A percentile compares a stretch with the other conserved stretches of the same genome.
Conservation (phyloP, 2,329 filamentous ascomycete species). For the Aspergillus oerlinghausenensis region DNA sequence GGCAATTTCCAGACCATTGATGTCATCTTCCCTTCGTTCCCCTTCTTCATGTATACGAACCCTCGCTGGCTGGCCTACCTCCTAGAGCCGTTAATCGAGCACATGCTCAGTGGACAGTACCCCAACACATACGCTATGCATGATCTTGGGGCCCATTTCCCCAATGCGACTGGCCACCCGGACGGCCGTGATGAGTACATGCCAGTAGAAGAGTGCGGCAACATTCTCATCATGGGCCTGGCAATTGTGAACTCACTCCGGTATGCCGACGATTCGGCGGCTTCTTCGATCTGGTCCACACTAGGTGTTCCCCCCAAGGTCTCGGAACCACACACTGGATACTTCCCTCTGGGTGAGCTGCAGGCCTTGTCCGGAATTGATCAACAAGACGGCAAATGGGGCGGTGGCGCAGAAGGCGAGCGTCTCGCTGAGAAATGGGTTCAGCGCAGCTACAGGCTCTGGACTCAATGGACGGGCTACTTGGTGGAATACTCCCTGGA, state of each 20-base stretch:
- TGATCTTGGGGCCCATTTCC: slow-evolving; percentile 50
- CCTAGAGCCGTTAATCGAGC: slow-evolving; percentile 73
- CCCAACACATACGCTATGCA: slow-evolving; percentile 61
- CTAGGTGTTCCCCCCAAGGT: slow-evolving; percentile 24
- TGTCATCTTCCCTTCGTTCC: slow-evolving; percentile 81
- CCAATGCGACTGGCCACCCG: slow-evolving; percentile 52
- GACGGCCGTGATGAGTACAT: slow-evolving; percentile 53
- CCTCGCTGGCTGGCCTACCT: slow-evolving; percentile 75
- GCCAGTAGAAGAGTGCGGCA: slow-evolving; percentile 58
- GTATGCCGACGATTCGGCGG: slow-evolving; percentile 54
- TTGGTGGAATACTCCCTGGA: slow-evolving; percentile 70
- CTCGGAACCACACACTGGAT: slow-evolving; percentile 20
- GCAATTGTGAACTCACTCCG: slow-evolving; percentile 70
- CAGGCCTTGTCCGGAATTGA: slow-evolving; percentile 49
- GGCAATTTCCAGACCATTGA: slow-evolving; percentile 83
- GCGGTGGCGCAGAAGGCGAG: slow-evolving; percentile 49
- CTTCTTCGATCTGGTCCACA: slow-evolving; percentile 57
- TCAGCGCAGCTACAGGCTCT: slow-evolving; percentile 62
- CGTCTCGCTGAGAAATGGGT: slow-evolving; percentile 62
- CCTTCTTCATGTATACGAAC: slow-evolving; percentile 82
- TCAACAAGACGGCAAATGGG: slow-evolving; percentile 60
- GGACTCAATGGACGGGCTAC: slow-evolving; percentile 75
- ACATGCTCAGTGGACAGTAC: slow-evolving; percentile 77
- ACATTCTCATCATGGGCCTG: slow-evolving; percentile 78
- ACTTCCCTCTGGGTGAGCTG: slow-evolving; percentile 48